Conservation (phyloP, 2,329 filamentous ascomycete genomes). For the Curvularia spicifera region DNA sequence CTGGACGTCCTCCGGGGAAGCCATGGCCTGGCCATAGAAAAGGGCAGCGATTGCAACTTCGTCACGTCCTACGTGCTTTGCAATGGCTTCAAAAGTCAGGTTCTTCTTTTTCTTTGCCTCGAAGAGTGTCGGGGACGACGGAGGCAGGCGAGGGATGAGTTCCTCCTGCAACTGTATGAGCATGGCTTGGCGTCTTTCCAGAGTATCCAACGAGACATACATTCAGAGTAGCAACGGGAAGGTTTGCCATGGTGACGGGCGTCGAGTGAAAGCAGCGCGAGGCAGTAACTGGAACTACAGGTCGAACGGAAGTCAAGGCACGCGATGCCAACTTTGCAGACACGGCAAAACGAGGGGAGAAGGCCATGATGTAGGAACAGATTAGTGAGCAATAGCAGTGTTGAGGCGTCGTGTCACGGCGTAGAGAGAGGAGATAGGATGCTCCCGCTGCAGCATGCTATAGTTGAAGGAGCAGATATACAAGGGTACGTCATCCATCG, state of each 20-base stretch:
- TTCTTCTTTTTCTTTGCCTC: slow-evolving; percentile 77
- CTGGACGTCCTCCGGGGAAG: slow-evolving; percentile 71
- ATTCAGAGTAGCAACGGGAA: slow-evolving; percentile 50
- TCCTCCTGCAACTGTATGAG: slow-evolving; percentile 59
- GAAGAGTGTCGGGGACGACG: slow-evolving; percentile 76
- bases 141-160: slow-evolving; percentile 71
- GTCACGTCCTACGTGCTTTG: slow-evolving; percentile 72
- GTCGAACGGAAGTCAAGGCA: slow-evolving; percentile 38
- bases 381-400: slow-evolving; percentile 20
- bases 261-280: slow-evolving; percentile 38
- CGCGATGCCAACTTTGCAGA: slow-evolving; percentile 42
- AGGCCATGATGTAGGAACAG: slow-evolving; percentile 30
- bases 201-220: slow-evolving; percentile 20
- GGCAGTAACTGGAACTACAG: slow-evolving; percentile 30
- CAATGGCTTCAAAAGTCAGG: slow-evolving; percentile 81
- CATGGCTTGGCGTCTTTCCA: neutral
- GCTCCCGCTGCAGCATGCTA: slow-evolving; percentile 20
- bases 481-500: slow-evolving; percentile 18
- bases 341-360: slow-evolving; percentile 36
- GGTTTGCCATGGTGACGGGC: slow-evolving; percentile 41
- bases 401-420: slow-evolving; percentile 18
- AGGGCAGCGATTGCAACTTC: slow-evolving; percentile 86
- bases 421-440: slow-evolving; percentile 27
- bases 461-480: slow-evolving; percentile 19
- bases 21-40: slow-evolving; percentile 87